Evolutionary conservation across 1,284 basidiomycete species (phyloP).

Genomic region (Apiotrichum mycotoxinovorans): DNA sequence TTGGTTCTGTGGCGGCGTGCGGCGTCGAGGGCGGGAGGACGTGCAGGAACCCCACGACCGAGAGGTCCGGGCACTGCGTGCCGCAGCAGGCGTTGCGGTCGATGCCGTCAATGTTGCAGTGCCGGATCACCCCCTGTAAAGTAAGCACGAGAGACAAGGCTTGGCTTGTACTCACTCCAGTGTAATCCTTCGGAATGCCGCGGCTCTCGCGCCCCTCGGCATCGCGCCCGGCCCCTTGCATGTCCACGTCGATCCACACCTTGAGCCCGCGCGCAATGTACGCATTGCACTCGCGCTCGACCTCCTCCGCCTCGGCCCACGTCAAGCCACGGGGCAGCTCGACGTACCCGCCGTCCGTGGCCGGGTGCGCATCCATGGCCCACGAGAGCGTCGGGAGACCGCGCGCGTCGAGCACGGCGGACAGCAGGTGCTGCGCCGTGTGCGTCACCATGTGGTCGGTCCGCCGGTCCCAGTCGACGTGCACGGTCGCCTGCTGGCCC

Average conservation of each 20-base stretch:
- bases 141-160: too few relatives aligned
- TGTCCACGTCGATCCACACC: slow-evolving; percentile 40
- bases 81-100: slow-evolving; percentile 82
- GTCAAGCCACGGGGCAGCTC: slow-evolving; percentile 71
- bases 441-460: slow-evolving; percentile 81
- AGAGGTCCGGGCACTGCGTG: slow-evolving; percentile 58
- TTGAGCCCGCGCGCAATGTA: slow-evolving; percentile 50
- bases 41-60: slow-evolving; percentile 42
- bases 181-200: slow-evolving; percentile 55
- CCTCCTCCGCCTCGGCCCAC: slow-evolving; percentile 59
- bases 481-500: slow-evolving; percentile 59
- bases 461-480: slow-evolving; percentile 65
- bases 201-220: slow-evolving; percentile 66
- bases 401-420: slow-evolving; percentile 70
- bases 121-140: slow-evolving; percentile 64
- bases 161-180: slow-evolving; percentile 29
- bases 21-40: slow-evolving; percentile 51
- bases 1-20: slow-evolving; percentile 43
- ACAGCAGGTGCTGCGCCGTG: slow-evolving; percentile 77
- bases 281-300: slow-evolving; percentile 65
- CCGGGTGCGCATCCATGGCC: slow-evolving; percentile 54
- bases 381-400: slow-evolving; percentile 76
- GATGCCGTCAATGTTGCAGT: slow-evolving; percentile 72
- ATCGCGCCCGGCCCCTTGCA: slow-evolving; percentile 33
- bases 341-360: slow-evolving; percentile 68